Base-by-base conservation (phyloP, 495 filamentous ascomycete genomes). In the Aspergillus campestris region DNA sequence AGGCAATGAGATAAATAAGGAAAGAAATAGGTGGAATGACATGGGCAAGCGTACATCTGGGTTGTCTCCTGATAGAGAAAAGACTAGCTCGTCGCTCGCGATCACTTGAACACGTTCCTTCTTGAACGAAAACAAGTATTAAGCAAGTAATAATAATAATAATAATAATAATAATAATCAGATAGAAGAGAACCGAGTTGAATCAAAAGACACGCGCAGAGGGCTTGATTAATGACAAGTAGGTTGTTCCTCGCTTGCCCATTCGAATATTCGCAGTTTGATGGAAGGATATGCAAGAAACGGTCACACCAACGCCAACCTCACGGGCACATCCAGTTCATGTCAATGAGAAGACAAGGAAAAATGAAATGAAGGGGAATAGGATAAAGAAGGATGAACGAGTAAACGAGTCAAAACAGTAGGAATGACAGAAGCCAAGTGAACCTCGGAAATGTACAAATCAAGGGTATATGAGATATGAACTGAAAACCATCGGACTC, bases 401-500 rank as follows among this genome's bases (percentile, higher is more conserved):
- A 35, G 39, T 35, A 42, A 55, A 52, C 55, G 50, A 24, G 18
- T 24, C 18, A 24, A 4, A 24, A 24, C 18, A 24, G 18, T 24
- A 24, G 18, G 39, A 52, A 49, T 34, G 46, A 46, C 50, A 51
- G 41, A 43, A 44, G 13, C 8, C 40, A 54, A 39, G 42, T 39
- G 18, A 46, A 44, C 40, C 34, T 44, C 51, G 28, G 49, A 62
- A 65, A 71, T 65, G 57, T 69, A 71, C 67, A 71, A 57, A 65
- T 55, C 59, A 68, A 64, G 68, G 68, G 68, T 71, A 71, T 71
- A 71, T 64, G 55, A 58, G 52, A 53, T 56, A 63, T 56, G 50
- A 66, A 61, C 55, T 58, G 60, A 61, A 69, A 55, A 63, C 57
- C 59, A 52, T 61, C 51, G 59, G 54, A 58, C 56, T 65, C 62